These are phyloP conservation scores for Psilocybe cyanescens DNA, from an alignment of 768 basidiomycete genomes.

Conservation along the genomic window DNA sequence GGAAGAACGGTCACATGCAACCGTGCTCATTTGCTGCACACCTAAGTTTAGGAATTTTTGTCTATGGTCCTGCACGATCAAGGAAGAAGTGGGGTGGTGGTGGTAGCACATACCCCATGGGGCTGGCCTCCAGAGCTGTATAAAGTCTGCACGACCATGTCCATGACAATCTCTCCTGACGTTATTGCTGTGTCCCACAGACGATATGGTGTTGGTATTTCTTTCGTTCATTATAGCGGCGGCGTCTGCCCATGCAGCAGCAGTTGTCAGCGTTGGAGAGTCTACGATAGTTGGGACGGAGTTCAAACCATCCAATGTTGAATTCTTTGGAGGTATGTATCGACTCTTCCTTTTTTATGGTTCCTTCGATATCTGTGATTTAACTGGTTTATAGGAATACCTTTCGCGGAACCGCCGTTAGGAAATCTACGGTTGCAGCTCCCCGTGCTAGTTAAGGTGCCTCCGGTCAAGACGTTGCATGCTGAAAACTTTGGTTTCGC, in stretches of 20 bases:
- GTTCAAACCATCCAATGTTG: constrained; percentile 3
- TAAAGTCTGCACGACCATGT: no score
- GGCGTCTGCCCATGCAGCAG: background rate
- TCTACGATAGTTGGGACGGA: constrained; percentile 4
- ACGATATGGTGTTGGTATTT: background rate
- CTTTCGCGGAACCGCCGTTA: constrained; percentile 54
- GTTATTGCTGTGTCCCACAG: background rate
- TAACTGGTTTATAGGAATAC: constrained; percentile 38
- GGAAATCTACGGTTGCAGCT: constrained; percentile 45
- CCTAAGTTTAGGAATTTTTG: background rate
- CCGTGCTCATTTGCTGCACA: background rate
- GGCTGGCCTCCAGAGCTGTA: no score
- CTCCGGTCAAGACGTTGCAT: constrained; percentile 36
- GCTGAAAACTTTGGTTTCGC: constrained; percentile 44
- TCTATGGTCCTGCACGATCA: background rate
- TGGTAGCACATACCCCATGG: background rate
- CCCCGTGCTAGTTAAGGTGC: constrained; percentile 42
- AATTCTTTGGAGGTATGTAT: constrained; percentile 14
- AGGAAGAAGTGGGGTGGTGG: background rate
- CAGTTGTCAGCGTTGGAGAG: background rate
- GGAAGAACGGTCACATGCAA: background rate
- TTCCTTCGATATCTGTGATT: no score
- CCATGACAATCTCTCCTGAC: background rate
- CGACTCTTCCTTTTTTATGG: background rate
- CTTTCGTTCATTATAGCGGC: background rate